Percentiles rank a stretch among this genome's conserved stretches.
phyloP scores from a whole-genome alignment of 1,284 basidiomycete genomes.

The Fistulinella staudtii region DNA sequence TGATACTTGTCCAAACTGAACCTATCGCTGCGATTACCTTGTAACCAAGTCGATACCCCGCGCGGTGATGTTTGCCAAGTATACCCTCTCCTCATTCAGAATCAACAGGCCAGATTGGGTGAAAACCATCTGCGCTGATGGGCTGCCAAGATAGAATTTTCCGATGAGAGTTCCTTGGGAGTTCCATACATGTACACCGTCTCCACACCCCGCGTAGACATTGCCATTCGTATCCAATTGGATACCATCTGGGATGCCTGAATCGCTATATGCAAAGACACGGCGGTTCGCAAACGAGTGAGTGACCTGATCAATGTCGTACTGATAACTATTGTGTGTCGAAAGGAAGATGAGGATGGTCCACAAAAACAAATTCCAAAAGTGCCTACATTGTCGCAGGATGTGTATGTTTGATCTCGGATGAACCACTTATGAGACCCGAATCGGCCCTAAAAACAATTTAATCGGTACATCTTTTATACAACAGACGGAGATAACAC shows the following conservation, averaged over 20 bases:
- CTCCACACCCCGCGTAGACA: conserved; percentile 23
- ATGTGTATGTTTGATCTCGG: conserved; percentile 55
- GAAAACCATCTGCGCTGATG: conserved; percentile 65
- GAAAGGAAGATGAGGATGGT: not conserved
- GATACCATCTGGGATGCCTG: conserved; percentile 71
- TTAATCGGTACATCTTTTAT: not conserved
- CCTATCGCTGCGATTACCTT: not conserved
- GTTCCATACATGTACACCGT: conserved; percentile 55
- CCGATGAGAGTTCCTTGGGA: conserved; percentile 61
- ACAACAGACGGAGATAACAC: conserved; percentile 21
- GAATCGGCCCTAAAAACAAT: conserved; percentile 49
- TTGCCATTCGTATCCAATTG: conserved; percentile 34
- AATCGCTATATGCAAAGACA: conserved; percentile 67
- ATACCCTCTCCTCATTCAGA: conserved; percentile 14
- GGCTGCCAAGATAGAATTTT: conserved; percentile 65
- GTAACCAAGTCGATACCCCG: conserved; percentile 17
- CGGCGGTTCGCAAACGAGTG: conserved; percentile 60
- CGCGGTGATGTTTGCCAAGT: conserved; percentile 15
- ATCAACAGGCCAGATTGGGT: conserved; percentile 23
- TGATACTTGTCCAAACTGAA: not conserved
- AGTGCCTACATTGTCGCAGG: conserved; percentile 63
- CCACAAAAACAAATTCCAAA: not conserved
- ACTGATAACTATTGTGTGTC: not conserved
- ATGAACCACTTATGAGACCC: conserved; percentile 44
- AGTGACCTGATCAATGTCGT: conserved; percentile 47